phyloP scores from a whole-genome alignment of 768 basidiomycete species.

The Amyloporia xantha region DNA sequence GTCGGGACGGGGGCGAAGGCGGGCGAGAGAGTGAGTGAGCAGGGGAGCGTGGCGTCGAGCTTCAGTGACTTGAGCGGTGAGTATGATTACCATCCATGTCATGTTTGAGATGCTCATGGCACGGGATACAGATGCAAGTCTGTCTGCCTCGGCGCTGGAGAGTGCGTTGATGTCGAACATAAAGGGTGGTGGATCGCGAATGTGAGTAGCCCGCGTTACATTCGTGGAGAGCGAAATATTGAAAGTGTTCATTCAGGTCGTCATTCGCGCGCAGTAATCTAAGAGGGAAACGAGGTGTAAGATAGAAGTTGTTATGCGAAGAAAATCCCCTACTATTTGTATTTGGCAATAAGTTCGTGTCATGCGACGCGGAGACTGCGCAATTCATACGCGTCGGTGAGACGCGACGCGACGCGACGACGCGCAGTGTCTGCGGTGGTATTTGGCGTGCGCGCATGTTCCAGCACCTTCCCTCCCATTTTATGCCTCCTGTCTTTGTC shows the following conservation, averaged over 20 bases:
- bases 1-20: conserved; percentile 30
- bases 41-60: conserved; percentile 72
- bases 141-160: conserved; percentile 75
- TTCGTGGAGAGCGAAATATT: too few species aligned
- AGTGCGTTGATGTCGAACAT: conserved; percentile 77
- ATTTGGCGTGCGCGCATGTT: conserved; percentile 12
- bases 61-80: conserved; percentile 84
- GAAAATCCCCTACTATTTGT: neutral
- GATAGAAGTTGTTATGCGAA: neutral
- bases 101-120: too few species aligned
- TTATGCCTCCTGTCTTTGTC: conserved; percentile 7
- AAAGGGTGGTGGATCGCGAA: conserved; percentile 54
- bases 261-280: conserved; percentile 19
- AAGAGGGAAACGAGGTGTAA: conserved; percentile 6
- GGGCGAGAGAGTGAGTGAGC: conserved; percentile 54
- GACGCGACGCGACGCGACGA: neutral
- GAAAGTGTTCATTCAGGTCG: conserved; percentile 24
- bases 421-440: too few species aligned
- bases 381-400: neutral
- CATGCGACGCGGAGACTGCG: neutral
- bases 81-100: too few species aligned
- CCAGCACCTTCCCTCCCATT: conserved; percentile 11
- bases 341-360: neutral
- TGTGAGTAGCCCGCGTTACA: conserved; percentile 49
- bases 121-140: conserved; percentile 53